phyloP scores from a whole-genome alignment of 805 yeast species.

The Lipomyces oligophaga region DNA sequence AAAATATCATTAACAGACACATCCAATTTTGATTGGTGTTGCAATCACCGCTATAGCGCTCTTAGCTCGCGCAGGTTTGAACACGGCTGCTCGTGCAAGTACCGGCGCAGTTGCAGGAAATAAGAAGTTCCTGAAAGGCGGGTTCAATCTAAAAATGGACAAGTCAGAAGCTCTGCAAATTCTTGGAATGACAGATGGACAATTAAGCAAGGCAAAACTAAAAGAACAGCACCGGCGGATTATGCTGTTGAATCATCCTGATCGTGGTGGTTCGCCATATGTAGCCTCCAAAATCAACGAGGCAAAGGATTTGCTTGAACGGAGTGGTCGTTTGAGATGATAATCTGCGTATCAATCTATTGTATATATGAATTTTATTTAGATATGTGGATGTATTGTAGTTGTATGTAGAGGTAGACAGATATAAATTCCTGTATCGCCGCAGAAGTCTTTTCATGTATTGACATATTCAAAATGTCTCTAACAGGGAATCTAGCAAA shows the following conservation, averaged over 20 bases:
- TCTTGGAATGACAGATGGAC: slow-evolving; percentile 36
- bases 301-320: slow-evolving; percentile 77
- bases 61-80: slow-evolving; percentile 28
- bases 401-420: not conserved
- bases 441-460: not conserved
- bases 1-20: too few relatives aligned
- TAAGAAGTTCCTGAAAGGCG: slow-evolving; percentile 73
- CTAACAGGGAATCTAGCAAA: too few relatives aligned
- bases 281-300: slow-evolving; percentile 81
- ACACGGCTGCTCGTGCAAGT: slow-evolving; percentile 22
- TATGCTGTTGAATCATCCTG: slow-evolving; percentile 85
- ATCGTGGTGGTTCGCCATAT: slow-evolving; percentile 79
- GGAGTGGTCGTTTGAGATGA: slow-evolving; percentile 32
- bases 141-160: slow-evolving; percentile 70
- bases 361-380: not conserved
- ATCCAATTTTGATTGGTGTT: slow-evolving; percentile 30
- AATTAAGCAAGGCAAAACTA: slow-evolving; percentile 42
- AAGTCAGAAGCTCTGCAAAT: slow-evolving; percentile 30
- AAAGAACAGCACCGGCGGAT: slow-evolving; percentile 68
- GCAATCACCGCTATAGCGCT: slow-evolving; percentile 31
- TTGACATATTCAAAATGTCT: too few relatives aligned
- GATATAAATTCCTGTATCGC: not conserved
- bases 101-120: slow-evolving; percentile 12
- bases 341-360: not conserved
- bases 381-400: too few relatives aligned